phyloP scores from a whole-genome alignment of 345 rosid genomes.

The Populus nigra region DNA sequence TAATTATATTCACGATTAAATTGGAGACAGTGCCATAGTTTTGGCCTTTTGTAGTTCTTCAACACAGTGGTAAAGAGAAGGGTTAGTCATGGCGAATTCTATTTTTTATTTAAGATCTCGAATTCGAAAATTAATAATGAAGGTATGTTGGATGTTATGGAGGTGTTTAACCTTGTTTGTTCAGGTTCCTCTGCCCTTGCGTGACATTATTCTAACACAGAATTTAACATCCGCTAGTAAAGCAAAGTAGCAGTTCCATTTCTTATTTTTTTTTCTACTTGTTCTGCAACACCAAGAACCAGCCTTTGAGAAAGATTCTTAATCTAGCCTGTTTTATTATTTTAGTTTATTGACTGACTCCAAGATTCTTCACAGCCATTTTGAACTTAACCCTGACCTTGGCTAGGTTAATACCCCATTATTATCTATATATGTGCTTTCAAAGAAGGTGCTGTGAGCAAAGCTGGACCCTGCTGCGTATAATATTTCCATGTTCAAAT shows the following conservation, averaged over 20 bases:
- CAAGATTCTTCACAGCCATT: neutral
- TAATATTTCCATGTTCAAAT: too few relatives aligned
- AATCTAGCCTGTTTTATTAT: neutral
- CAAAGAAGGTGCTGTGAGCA: neutral
- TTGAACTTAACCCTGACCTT: neutral
- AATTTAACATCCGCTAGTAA: neutral
- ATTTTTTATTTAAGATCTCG: neutral
- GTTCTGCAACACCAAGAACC: neutral
- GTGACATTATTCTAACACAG: neutral
- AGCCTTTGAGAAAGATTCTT: neutral
- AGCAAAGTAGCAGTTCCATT: neutral
- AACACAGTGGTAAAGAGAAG: too few relatives aligned
- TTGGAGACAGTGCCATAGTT: too few relatives aligned
- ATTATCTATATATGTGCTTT: neutral
- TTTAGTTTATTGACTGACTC: neutral
- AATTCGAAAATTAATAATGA: neutral
- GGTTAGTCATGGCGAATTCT: too few relatives aligned
- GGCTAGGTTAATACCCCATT: neutral
- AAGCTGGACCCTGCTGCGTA: too few relatives aligned
- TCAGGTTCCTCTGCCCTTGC: neutral
- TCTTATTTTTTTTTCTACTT: neutral
- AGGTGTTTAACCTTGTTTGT: neutral
- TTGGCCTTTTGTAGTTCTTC: too few relatives aligned
- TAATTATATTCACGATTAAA: too few relatives aligned
- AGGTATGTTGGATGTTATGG: too few relatives aligned